Percentiles rank a stretch among this genome's conserved stretches.
These are phyloP conservation scores for Hanseniaspora sp. DNA, from an alignment of 1,139 yeast species.

Conservation along the genomic window DNA sequence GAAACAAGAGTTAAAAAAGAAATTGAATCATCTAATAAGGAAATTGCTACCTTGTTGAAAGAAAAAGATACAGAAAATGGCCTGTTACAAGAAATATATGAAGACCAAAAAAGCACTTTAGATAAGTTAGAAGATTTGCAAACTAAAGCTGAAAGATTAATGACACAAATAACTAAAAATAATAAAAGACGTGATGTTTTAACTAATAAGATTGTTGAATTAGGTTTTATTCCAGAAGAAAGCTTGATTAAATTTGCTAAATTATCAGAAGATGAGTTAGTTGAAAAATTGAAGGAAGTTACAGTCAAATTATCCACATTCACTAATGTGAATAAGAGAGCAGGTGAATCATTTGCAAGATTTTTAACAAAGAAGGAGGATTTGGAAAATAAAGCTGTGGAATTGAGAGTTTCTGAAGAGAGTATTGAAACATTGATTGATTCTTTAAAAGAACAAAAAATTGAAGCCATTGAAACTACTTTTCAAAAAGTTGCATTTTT, in stretches of 20 bases:
- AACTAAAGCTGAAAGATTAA: conserved; percentile 52
- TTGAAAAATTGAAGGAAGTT: conserved; percentile 45
- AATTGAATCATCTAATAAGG: conserved; percentile 15
- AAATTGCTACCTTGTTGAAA: conserved; percentile 17
- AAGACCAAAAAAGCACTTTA: conserved; percentile 25
- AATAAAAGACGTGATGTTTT: conserved; percentile 58
- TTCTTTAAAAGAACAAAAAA: conserved; percentile 68
- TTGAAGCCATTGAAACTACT: conserved; percentile 69
- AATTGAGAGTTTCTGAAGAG: conserved; percentile 55
- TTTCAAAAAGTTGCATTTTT: conserved; percentile 66
- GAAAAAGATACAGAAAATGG: conserved; percentile 27
- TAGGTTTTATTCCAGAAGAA: conserved; percentile 82
- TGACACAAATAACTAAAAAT: conserved; percentile 55
- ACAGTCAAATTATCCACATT: conserved; percentile 51
- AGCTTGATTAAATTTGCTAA: conserved; percentile 47
- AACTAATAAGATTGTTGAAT: conserved; percentile 61
- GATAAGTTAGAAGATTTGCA: conserved; percentile 48
- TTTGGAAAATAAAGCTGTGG: conserved; percentile 52
- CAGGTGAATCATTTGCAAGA: conserved; percentile 69
- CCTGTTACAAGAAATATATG: conserved; percentile 31
- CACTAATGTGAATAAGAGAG: conserved; percentile 78
- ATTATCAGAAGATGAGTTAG: conserved; percentile 41
- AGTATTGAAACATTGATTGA: conserved; percentile 65
- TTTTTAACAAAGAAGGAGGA: conserved; percentile 67
- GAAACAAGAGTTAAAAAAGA: conserved; percentile 16